Conservation (phyloP, 1,139 yeast species). For the Torulaspora pretoriensis region DNA sequence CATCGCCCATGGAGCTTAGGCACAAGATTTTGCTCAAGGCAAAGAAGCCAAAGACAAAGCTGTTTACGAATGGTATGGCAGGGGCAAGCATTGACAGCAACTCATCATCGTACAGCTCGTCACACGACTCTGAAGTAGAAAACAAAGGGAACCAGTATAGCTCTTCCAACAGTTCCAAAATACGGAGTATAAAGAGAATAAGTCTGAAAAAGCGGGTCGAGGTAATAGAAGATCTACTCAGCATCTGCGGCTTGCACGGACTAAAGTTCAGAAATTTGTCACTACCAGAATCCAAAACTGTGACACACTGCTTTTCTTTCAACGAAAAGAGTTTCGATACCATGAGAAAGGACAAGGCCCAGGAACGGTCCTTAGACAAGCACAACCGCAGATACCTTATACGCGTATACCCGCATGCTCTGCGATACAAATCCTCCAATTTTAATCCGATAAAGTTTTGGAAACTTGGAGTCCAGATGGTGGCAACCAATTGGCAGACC, state of each 20-base stretch:
- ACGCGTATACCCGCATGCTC: slow-evolving; percentile 84
- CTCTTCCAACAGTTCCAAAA: slow-evolving; percentile 15
- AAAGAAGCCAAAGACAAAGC: slow-evolving; percentile 48
- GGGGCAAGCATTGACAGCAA: slow-evolving; percentile 16
- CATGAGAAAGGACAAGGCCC: slow-evolving; percentile 59
- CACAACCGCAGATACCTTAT: slow-evolving; percentile 74
- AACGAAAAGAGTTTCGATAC: slow-evolving; percentile 65
- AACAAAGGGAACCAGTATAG: slow-evolving; percentile 11
- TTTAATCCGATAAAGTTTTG: slow-evolving; percentile 76
- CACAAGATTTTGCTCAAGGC: slow-evolving; percentile 73
- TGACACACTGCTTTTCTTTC: slow-evolving; percentile 80
- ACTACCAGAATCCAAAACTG: slow-evolving; percentile 76
- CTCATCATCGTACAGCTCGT: slow-evolving; percentile 28
- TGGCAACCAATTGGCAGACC: slow-evolving; percentile 96
- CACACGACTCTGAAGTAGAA: slow-evolving; percentile 26
- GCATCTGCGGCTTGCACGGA: slow-evolving; percentile 66
- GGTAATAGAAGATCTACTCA: slow-evolving; percentile 51
- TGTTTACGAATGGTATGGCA: slow-evolving; percentile 3
- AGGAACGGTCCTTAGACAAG: slow-evolving; percentile 53
- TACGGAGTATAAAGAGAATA: slow-evolving; percentile 24
- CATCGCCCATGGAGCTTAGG: slow-evolving; percentile 68
- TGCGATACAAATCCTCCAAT: slow-evolving; percentile 72
- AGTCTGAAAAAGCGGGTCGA: slow-evolving; percentile 34
- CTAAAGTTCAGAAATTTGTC: slow-evolving; percentile 76
- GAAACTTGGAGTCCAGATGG: slow-evolving; percentile 88